Percentiles rank a stretch among this genome's conserved stretches.
Evolutionary conservation across 2,329 filamentous ascomycete species (phyloP).

Genomic region (Penicillium sp.): DNA sequence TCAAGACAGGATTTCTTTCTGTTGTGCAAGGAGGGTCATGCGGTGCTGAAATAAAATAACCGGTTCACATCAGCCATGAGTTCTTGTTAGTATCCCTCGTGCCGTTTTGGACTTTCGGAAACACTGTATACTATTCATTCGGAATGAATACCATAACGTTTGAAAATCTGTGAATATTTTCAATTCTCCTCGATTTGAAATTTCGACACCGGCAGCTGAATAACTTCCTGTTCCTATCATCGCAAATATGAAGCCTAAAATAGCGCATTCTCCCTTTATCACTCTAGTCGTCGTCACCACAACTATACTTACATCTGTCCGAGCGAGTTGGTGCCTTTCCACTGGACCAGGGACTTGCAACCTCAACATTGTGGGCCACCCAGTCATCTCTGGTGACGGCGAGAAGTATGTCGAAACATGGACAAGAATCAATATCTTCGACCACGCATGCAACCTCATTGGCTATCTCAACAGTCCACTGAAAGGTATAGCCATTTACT

Average conservation of each 20-base stretch:
- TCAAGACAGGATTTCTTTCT: not conserved
- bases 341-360: conserved; percentile 5
- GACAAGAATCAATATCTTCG: conserved; percentile 2
- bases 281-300: not conserved
- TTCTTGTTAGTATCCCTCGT: no score
- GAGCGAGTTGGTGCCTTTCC: not conserved
- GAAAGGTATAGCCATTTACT: conserved; percentile 1
- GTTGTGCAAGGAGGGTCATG: not conserved
- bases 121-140: no score
- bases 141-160: no score
- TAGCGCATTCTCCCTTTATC: not conserved
- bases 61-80: no score
- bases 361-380: conserved; percentile 3
- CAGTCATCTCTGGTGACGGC: not conserved
- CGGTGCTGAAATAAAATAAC: not conserved
- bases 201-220: no score
- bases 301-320: not conserved
- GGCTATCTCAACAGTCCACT: not conserved
- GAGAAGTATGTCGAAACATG: not conserved
- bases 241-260: not conserved
- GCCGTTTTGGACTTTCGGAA: no score
- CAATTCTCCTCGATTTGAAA: not conserved
- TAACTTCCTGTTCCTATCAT: not conserved
- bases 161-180: no score
- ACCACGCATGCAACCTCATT: conserved; percentile 6